Conservation (phyloP, 176 grass and related monocot species). For the Dactylis glomerata region DNA sequence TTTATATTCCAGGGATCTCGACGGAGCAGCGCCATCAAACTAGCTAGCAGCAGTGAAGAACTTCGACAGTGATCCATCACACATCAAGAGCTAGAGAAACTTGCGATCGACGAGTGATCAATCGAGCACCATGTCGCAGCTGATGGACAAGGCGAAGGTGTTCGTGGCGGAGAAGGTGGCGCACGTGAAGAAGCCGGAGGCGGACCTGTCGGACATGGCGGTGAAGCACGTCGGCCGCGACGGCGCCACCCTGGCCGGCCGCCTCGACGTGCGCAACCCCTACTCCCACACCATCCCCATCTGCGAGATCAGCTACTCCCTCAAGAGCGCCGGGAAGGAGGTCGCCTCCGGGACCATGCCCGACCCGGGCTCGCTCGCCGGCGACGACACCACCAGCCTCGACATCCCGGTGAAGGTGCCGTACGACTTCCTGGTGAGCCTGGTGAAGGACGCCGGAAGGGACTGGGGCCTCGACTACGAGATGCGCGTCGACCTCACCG, state of each 20-base stretch:
- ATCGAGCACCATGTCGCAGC: conserved; percentile 40
- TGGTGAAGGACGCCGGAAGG: conserved; percentile 45
- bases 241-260: conserved; percentile 41
- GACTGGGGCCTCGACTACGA: conserved; percentile 86
- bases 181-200: conserved; percentile 59
- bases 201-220: conserved; percentile 47
- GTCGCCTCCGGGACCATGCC: conserved; percentile 66
- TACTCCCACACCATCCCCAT: conserved; percentile 67
- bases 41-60: background rate
- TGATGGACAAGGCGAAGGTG: conserved; percentile 67
- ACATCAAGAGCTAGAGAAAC: background rate
- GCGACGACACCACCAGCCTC: conserved; percentile 34
- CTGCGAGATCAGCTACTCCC: conserved; percentile 70
- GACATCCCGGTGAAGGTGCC: conserved; percentile 65
- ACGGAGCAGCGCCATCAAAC: background rate
- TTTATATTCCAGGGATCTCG: background rate
- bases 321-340: conserved; percentile 58
- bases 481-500: conserved; percentile 58
- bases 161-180: conserved; percentile 61
- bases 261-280: conserved; percentile 54
- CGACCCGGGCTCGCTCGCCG: conserved; percentile 64
- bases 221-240: conserved; percentile 44
- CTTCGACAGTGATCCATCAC: background rate
- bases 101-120: background rate
- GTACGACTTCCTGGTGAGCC: conserved; percentile 60